Base-by-base conservation (phyloP, 2,329 filamentous ascomycete species). In the Colletotrichum echinochloae region DNA sequence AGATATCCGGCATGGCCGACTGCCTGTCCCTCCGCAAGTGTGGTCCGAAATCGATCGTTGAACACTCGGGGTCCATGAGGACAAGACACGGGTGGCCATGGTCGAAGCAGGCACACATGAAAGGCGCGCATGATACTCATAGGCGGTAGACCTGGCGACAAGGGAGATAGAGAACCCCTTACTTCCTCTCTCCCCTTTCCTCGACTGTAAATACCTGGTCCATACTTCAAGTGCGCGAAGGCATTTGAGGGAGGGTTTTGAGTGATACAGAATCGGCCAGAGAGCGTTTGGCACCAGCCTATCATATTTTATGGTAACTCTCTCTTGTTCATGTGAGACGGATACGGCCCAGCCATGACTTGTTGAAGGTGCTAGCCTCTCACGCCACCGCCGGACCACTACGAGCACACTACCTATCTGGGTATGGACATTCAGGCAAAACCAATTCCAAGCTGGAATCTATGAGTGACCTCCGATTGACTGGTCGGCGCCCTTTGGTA, bases 391-490 rank as follows among this genome's bases (percentile, higher is more conserved):
- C 23, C n/a, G 26, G n/a, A 28, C 3, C 4, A 23, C 20, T 23
- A 23, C 44, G 1, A 46, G 4, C 23, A 46, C 44, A 12, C 14
- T 44, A 44, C 7, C 41, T n/a, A 44, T 18, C 41, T 44, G 41
- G 18, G 41, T n/a, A n/a, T 44, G 20, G 20, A 12, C 44, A 23
- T 8, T 9, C 7, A 41, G 1, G 6, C 26, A 16, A 30, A 18
- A 49, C 12, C 12, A 44, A 8, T 11, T 16, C 28, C 3, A 48
- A 30, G 20, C 28, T 30, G 44, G n/a, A 37, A 51, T 14, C 23
- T 16, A 49, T 20, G 59, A 23, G 9, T 26, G 30, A n/a, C 59
- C 59, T n/a, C 23, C 33, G n/a, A 60, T 51, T 60, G 44, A 44
- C 6, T 23, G 7, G 18, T 20, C 23, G 5, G 9, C 30, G n/a